phyloP scores from a whole-genome alignment of 78 protist genomes.

The Protostelium mycophagum region DNA sequence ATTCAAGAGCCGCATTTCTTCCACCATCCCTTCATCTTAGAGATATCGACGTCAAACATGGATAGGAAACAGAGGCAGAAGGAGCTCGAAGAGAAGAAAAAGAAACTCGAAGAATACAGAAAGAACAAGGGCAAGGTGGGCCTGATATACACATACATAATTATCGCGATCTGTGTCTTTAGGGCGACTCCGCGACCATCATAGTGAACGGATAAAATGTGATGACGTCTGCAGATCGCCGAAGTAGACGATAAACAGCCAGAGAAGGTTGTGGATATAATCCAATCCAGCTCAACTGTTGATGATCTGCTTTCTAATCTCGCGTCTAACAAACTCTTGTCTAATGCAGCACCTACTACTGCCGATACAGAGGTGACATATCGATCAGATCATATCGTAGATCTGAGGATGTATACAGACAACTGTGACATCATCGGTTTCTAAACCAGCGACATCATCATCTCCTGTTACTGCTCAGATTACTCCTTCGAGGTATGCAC shows the following conservation, averaged over 20 bases:
- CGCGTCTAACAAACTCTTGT: not conserved
- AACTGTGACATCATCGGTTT: not conserved
- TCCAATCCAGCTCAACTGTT: not conserved
- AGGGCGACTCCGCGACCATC: slow-evolving; percentile 6
- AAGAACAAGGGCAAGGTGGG: slow-evolving; percentile 15
- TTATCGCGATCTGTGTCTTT: not conserved
- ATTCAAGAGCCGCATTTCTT: no score
- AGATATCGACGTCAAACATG: slow-evolving; percentile 11
- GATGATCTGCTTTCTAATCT: not conserved
- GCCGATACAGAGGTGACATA: not conserved
- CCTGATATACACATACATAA: not conserved
- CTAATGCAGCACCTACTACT: not conserved
- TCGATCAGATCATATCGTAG: not conserved
- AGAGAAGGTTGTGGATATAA: not conserved
- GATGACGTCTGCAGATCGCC: slow-evolving; percentile 14
- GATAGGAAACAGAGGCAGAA: slow-evolving; percentile 38
- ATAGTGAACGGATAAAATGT: slow-evolving; percentile 1
- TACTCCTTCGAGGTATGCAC: no score
- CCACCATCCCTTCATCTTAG: no score
- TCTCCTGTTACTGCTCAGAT: no score
- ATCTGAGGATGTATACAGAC: not conserved
- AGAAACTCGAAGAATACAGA: slow-evolving; percentile 27
- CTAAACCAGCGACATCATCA: no score
- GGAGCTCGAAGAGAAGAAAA: slow-evolving; percentile 52
- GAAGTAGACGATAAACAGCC: slow-evolving; percentile 7